Base-by-base conservation (phyloP, 805 yeast species). In the Komagataella pastoris region DNA sequence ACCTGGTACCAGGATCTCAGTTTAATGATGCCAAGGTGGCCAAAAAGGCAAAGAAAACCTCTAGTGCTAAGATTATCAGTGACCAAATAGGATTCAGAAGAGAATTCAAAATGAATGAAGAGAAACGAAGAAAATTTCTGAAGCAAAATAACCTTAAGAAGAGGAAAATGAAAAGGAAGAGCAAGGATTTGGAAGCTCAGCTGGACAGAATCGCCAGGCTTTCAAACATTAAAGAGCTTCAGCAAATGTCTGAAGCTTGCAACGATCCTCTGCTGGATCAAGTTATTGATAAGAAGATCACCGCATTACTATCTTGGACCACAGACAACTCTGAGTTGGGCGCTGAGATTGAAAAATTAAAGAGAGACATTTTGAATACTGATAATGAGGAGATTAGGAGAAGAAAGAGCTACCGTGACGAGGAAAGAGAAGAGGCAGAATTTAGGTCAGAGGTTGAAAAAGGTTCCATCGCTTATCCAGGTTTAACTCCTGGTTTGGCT, bases 401-500 rank as follows among this genome's bases (percentile, higher is more conserved):
- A 18, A 60, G 66, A 47, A 65, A 61, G 46, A 68, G 67, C 58
- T 61, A 64, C 47, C 65, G 66, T 48, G 66, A 58, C 52, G 61
- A 57, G 50, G 61, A 55, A 40, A 51, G 57, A 51, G 63, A 68
- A 53, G 61, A 61, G 53, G 62, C 61, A 49, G 60, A 65, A 7
- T 68, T 72, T 61, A 65, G 70, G 49, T 63, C 67, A 30, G 74
- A 72, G 59, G 63, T 75, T 50, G 63, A 71, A 52, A 65, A 67
- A 50, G 80, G 79, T 18, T 58, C 62, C 44, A 65, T 74, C 55
- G 64, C 77, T 3, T 66, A 68, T 54, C 76, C 86, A 46, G 91
- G 93, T 24, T 71, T 86, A 52, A 86, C 95, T 0, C 95, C 93
- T 1, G 95, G 95, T 55, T 73, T 86, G 65, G 95, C 93, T 1